Evolutionary conservation across 2,329 filamentous ascomycete species (phyloP), one percentile per base, ranked within the genome.

Genomic region (Colletotrichum navitas): DNA sequence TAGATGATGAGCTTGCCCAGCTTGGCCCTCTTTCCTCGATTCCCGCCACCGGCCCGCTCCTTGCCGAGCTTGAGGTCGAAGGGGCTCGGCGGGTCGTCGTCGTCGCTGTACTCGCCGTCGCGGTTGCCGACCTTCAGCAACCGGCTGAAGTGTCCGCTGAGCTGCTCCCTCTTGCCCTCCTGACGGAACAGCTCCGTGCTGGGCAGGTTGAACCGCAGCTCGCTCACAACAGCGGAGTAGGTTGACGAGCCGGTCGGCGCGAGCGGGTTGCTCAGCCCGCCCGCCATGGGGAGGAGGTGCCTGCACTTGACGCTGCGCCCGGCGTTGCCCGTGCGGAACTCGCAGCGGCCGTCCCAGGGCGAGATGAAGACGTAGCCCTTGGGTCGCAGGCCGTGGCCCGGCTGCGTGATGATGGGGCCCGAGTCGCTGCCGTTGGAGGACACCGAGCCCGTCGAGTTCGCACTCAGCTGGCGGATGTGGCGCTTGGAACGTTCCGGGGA

Each of bases 1-100:
- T 94, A 90, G 47, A 99, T 88, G 63, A 98, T 94, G 63, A 99
- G 84, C 82, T 98, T 99, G 0, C 95, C 96, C 76, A 99, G 84
- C 83, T 99, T 99, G 4, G 94, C 95, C 77, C 93, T 90, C 80
- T 93, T 94, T 0, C 95, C 95, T 55, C 92, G 88, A 78, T 93
- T 92, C 0, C 95, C 95, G 29, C 95, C 95, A 1, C 95, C 95
- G 0, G 95, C 95, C 67, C 88, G 89, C 80, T 98, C 95, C 74
- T 89, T 89, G 0, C 94, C 95, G 0, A 98, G 85, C 29, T 90
- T 92, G 3, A 96, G 79, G 78, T 95, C 93, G 64, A 95, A 84
- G 0, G 83, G 81, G 3, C 76, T 76, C 51, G 79, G 81, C 11
- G 83, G 81, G 4, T 81, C 78, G 3, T 75, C 87, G 26, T 85